Evolutionary conservation across 2,329 filamentous ascomycete genomes (phyloP), one percentile per base, ranked within the genome.

Genomic region (Sphaerulina vaccinii): DNA sequence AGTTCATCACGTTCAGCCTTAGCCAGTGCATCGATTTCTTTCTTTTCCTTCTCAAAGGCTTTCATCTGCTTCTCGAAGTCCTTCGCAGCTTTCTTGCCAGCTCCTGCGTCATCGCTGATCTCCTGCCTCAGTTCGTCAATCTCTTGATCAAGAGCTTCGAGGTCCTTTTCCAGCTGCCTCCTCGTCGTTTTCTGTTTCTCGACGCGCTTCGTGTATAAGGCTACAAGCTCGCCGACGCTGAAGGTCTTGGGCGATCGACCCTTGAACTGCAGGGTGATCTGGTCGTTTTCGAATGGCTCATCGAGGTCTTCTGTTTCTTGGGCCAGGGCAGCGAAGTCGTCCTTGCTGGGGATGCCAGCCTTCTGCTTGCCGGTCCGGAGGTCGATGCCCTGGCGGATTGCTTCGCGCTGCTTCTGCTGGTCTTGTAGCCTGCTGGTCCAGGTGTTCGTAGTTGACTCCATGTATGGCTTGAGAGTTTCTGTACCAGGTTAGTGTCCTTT

Each of bases 311-410:
- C 46, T 10, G 43, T 32, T 3, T 61, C 27, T 8, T 23, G 51
- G n/a, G 60, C 56, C 16, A 63, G 51, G 5, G 55, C 52, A n/a
- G 60, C 56, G 19, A 63, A 52, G 6, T 57, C 56, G 11, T 48
- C 55, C 24, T 55, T 33, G 7, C 54, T 61, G 1, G 55, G 59
- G 8, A 59, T 32, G n/a, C 52, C 56, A 15, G 54, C 24, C 6
- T 47, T 43, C 10, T 52, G 52, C 8, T 52, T 50, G n/a, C 56
- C 54, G 11, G 46, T 54, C 40, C 57, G 18, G 47, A 48, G 24
- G 44, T 61, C 54, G 24, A 62, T 16, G 22, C 59, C 54, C 32
- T 61, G 44, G n/a, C 59, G 44, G 18, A 55, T 58, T 13, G 57
- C 54, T 15, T 55, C 24, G 11, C 64, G 56, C n/a, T 47, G 39